phyloP scores from a whole-genome alignment of 192 early-diverging fungal genomes.

The Paraglomus occultum region DNA sequence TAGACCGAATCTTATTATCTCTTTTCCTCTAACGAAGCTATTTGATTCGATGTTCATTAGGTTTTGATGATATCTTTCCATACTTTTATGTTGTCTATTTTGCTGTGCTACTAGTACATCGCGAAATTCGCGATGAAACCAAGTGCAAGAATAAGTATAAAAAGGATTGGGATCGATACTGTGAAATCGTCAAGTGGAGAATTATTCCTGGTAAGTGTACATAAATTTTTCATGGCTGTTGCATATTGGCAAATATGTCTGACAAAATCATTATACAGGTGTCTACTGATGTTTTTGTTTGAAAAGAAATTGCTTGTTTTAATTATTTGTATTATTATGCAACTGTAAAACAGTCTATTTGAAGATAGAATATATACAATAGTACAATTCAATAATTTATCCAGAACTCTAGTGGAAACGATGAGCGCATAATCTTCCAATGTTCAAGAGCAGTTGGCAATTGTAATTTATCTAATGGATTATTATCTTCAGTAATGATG shows the following conservation, averaged over 20 bases:
- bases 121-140: slow-evolving; percentile 83
- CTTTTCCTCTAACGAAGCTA: not conserved
- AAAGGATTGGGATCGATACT: slow-evolving; percentile 90
- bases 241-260: no score
- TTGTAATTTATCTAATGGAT: slow-evolving; percentile 62
- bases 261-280: no score
- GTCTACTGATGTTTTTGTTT: no score
- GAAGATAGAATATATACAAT: no score
- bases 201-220: slow-evolving; percentile 69
- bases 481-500: slow-evolving; percentile 64
- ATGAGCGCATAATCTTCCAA: slow-evolving; percentile 70
- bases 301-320: no score
- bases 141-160: slow-evolving; percentile 93
- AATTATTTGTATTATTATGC: no score
- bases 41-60: slow-evolving; percentile 25
- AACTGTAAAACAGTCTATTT: no score
- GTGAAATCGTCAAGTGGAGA: slow-evolving; percentile 72
- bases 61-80: slow-evolving; percentile 75
- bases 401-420: slow-evolving; percentile 75
- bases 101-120: slow-evolving; percentile 84
- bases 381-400: slow-evolving; percentile 51
- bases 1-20: not conserved
- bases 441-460: slow-evolving; percentile 56
- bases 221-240: not conserved
- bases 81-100: slow-evolving; percentile 97